Base-by-base conservation (phyloP, 2,329 filamentous ascomycete genomes). In the Orbilia quercus region DNA sequence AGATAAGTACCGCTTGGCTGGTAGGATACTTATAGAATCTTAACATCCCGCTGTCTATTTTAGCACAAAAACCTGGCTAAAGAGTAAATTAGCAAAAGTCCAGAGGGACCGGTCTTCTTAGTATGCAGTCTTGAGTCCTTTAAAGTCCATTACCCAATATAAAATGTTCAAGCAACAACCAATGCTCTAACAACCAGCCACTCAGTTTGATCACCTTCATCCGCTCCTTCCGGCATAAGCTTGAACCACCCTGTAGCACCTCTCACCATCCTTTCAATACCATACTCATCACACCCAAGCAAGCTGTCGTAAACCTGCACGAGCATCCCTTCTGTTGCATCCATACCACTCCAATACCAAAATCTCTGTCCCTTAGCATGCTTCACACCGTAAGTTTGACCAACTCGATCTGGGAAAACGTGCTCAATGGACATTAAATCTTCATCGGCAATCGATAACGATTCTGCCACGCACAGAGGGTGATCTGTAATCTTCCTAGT, bases 281-380 rank as follows among this genome's bases (percentile, higher is more conserved):
- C 69, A 2, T 18, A 20, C 20, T 9, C 18, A 28, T 73, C 69
- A 38, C 53, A 65, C 14, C 53, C 69, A 0, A 48, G 22, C 16
- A 65, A 20, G 55, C 60, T 73, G 40, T 73, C 69, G 23, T 73
- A 73, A 23, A 66, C 40, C 28, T 73, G 69, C 5, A 66, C 54
- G 0, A 73, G 22, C 7, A 73, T 23, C 7, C 60, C 69, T 25
- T 73, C 59, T 1, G 69, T 65, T 36, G 22, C 11, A 16, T 66
- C 60, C 47, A 73, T 60, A 25, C 50, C 53, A 22, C 60, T 73
- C 69, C 69, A 73, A 34, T 66, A 73, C 69, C 69, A 73, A 11
- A 54, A 73, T 14, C 20, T 64, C 18, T 64, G 58, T 7, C 50
- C 59, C 6, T 47, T 9, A 0, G 44, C 20, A 23, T 72, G 45